phyloP scores from a whole-genome alignment of 306 rosid species.

The Hippophae tibetana region DNA sequence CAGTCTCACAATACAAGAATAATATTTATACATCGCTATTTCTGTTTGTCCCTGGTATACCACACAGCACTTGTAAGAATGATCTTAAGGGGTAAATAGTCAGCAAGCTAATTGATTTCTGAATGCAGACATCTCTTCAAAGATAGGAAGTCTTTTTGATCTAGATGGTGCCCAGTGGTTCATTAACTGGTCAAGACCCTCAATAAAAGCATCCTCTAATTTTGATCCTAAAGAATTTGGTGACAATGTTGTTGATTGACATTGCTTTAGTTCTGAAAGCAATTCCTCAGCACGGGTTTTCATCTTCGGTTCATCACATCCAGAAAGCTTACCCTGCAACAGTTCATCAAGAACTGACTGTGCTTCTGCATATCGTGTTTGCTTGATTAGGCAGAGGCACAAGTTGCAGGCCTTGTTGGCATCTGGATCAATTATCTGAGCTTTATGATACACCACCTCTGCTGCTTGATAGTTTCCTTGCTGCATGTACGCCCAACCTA shows the following conservation, averaged over 20 bases:
- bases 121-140: slow-evolving; percentile 74
- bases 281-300: slow-evolving; percentile 49
- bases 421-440: slow-evolving; percentile 73
- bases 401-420: slow-evolving; percentile 82
- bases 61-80: neutral
- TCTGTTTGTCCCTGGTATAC: neutral
- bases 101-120: slow-evolving; percentile 77
- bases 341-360: slow-evolving; percentile 34
- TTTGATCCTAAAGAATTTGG: slow-evolving; percentile 14
- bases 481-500: slow-evolving; percentile 98
- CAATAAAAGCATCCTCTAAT: slow-evolving; percentile 48
- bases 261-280: slow-evolving; percentile 25
- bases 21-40: neutral
- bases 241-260: slow-evolving; percentile 18
- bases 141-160: slow-evolving; percentile 75
- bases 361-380: slow-evolving; percentile 51
- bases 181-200: slow-evolving; percentile 60
- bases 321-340: slow-evolving; percentile 30
- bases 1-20: too few species aligned
- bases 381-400: slow-evolving; percentile 55
- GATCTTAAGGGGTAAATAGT: neutral
- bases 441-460: slow-evolving; percentile 65
- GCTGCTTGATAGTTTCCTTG: slow-evolving; percentile 53
- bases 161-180: slow-evolving; percentile 45
- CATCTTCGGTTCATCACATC: slow-evolving; percentile 45